These are phyloP conservation scores for Neocatenulostroma microsporum DNA, from an alignment of 2,329 filamentous ascomycete species.

Conservation along the genomic window DNA sequence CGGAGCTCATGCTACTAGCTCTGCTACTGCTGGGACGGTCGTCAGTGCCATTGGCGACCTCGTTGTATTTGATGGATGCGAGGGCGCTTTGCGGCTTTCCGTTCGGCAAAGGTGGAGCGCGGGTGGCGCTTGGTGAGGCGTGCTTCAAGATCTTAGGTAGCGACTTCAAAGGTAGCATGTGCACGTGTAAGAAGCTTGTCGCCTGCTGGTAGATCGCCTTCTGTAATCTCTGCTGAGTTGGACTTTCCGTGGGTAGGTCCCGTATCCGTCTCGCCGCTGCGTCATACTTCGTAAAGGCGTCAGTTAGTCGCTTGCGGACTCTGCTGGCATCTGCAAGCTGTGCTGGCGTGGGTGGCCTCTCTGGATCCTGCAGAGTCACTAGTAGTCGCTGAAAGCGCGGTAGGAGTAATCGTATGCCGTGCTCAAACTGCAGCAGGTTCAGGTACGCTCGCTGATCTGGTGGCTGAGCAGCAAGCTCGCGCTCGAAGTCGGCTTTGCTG, in stretches of 20 bases:
- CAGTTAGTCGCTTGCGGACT: slow-evolving; percentile 79
- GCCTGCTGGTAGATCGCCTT: slow-evolving; percentile 76
- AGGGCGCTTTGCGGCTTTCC: slow-evolving; percentile 40
- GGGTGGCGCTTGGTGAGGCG: slow-evolving; percentile 41
- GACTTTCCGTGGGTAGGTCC: slow-evolving; percentile 64
- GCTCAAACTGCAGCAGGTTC: slow-evolving; percentile 78
- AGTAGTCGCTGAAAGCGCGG: slow-evolving; percentile 78
- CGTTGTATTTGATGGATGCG: slow-evolving; percentile 53
- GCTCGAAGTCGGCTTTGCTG: slow-evolving; percentile 67
- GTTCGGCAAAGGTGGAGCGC: slow-evolving; percentile 18
- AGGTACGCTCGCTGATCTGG: slow-evolving; percentile 73
- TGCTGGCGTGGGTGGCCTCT: slow-evolving; percentile 54
- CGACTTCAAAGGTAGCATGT: slow-evolving; percentile 74
- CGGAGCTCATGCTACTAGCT: slow-evolving; percentile 38
- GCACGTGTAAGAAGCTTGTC: slow-evolving; percentile 73
- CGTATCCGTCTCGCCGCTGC: slow-evolving; percentile 71
- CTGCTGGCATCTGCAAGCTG: slow-evolving; percentile 82
- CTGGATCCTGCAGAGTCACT: slow-evolving; percentile 62
- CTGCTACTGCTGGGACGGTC: slow-evolving; percentile 34
- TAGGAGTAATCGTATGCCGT: slow-evolving; percentile 71
- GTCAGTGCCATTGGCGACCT: slow-evolving; percentile 38
- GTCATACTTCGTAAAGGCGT: slow-evolving; percentile 84
- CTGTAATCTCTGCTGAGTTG: slow-evolving; percentile 67
- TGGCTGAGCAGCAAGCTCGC: slow-evolving; percentile 59
- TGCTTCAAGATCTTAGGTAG: slow-evolving; percentile 46